Percentiles rank a stretch among this genome's conserved stretches.
Evolutionary conservation across 768 basidiomycete genomes (phyloP).

Genomic region (Sarcodon sp.): DNA sequence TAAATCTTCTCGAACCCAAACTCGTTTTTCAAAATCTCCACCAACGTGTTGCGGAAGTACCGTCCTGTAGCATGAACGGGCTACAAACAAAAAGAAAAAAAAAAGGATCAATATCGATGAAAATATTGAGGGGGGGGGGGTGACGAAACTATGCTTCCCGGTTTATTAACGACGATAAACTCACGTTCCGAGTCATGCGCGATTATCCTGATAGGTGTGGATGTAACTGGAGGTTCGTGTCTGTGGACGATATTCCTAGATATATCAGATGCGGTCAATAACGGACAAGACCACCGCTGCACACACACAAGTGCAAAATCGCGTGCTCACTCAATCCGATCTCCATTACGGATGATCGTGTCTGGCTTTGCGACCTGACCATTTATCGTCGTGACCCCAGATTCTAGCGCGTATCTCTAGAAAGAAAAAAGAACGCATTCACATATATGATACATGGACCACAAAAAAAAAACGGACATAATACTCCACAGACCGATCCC

Average conservation of each 20-base stretch:
- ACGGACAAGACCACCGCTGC: background rate
- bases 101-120: background rate
- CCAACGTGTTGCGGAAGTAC: constrained; percentile 79
- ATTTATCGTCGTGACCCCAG: constrained; percentile 92
- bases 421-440: background rate
- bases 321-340: constrained; percentile 83
- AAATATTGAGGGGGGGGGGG: constrained; percentile 6
- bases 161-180: constrained; percentile 92
- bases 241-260: constrained; percentile 82
- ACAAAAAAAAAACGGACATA: constrained; percentile 50
- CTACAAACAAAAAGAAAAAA: constrained; percentile 23
- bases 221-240: constrained; percentile 94
- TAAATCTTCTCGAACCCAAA: constrained; percentile 74
- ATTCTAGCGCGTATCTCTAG: constrained; percentile 65
- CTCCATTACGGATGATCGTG: constrained; percentile 73
- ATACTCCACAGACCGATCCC: constrained; percentile 90
- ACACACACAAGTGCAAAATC: too few relatives aligned
- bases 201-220: constrained; percentile 69
- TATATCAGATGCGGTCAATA: background rate
- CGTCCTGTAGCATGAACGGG: constrained; percentile 89
- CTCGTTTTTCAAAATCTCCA: constrained; percentile 77
- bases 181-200: constrained; percentile 65
- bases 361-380: constrained; percentile 75
- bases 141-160: constrained; percentile 82
- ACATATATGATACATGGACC: too few relatives aligned